A percentile compares a stretch with the other conserved stretches of the same genome.
phyloP scores from a whole-genome alignment of 495 filamentous ascomycete genomes.

The Hypoxylon fragiforme region DNA sequence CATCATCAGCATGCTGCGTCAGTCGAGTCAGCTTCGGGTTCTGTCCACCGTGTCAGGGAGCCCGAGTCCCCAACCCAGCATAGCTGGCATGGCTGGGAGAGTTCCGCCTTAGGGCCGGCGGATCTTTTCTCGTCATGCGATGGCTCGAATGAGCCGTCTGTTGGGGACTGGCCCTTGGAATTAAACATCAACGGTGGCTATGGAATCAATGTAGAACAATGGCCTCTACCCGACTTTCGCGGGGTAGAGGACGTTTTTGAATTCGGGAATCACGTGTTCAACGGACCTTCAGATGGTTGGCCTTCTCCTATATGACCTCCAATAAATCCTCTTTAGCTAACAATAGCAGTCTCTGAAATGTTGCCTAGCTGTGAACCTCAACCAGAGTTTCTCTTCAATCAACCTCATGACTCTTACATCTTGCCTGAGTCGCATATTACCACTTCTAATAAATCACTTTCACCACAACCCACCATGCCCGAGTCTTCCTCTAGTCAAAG shows the following conservation, averaged over 20 bases:
- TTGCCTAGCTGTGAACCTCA: constrained; percentile 21
- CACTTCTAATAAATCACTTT: constrained; percentile 17
- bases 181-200: constrained; percentile 20
- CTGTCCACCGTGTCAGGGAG: constrained; percentile 33
- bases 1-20: constrained; percentile 11
- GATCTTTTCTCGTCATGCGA: constrained; percentile 38
- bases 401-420: constrained; percentile 10
- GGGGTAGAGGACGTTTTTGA: constrained; percentile 27
- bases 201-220: constrained; percentile 25
- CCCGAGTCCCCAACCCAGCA: constrained; percentile 23
- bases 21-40: constrained; percentile 23
- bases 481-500: constrained; percentile 22
- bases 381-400: constrained; percentile 26
- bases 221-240: constrained; percentile 34
- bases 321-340: neutral
- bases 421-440: constrained; percentile 14
- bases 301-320: neutral
- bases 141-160: constrained; percentile 21
- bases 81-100: constrained; percentile 36
- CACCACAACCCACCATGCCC: constrained; percentile 20
- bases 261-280: constrained; percentile 25
- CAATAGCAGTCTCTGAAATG: constrained; percentile 14
- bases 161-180: constrained; percentile 33
- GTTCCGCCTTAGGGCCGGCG: constrained; percentile 37
- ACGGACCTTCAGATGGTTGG: constrained; percentile 34